Conservation (phyloP, 805 yeast species). For the Ogataea methanolica region DNA sequence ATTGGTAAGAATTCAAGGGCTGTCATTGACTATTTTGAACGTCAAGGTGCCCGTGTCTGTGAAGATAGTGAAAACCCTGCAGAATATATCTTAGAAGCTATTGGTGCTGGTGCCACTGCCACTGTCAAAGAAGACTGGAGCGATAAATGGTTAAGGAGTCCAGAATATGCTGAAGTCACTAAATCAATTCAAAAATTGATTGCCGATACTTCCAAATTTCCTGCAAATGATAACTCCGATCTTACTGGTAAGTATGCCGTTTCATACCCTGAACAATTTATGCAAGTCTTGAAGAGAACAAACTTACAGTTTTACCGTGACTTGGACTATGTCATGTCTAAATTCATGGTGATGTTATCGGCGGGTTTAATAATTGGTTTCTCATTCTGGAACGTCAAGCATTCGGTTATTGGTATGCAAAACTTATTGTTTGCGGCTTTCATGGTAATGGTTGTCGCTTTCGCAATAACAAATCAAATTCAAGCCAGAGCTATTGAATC, state of each 20-base stretch:
- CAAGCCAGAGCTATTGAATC: conserved; percentile 42
- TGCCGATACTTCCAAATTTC: neutral
- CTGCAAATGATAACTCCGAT: no score
- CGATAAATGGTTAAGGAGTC: conserved; percentile 26
- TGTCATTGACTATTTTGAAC: conserved; percentile 29
- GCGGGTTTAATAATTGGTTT: conserved; percentile 69
- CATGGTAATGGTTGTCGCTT: conserved; percentile 47
- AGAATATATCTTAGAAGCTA: conserved; percentile 41
- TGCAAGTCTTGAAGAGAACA: conserved; percentile 38
- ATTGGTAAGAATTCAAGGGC: conserved; percentile 23
- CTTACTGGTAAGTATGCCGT: no score
- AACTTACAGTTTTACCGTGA: conserved; percentile 51
- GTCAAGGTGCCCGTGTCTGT: conserved; percentile 35
- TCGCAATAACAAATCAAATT: conserved; percentile 55
- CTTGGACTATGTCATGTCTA: conserved; percentile 58
- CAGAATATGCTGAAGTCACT: neutral
- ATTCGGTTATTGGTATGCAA: conserved; percentile 35
- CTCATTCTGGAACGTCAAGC: conserved; percentile 54
- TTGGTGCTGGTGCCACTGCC: conserved; percentile 20
- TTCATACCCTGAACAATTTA: conserved; percentile 40
- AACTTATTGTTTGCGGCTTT: conserved; percentile 52
- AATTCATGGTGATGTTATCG: conserved; percentile 37
- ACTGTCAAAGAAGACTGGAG: conserved; percentile 37
- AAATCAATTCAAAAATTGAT: neutral
- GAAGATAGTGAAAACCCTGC: conserved; percentile 37